Conservation (phyloP, 1,139 yeast species). For the Suhomyces bolitotheri region DNA sequence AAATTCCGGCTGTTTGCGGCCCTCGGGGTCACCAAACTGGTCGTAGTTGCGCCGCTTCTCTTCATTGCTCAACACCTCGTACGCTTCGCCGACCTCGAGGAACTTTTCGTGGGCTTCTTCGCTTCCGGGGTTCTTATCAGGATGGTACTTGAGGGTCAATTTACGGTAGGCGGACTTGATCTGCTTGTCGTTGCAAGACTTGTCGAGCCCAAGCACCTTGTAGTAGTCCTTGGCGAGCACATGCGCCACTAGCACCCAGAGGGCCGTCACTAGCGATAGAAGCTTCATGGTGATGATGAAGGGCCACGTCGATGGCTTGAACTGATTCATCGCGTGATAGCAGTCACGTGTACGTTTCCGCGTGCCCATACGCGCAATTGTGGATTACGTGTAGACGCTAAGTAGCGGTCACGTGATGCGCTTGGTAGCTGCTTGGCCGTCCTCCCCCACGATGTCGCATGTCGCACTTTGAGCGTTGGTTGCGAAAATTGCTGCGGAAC, state of each 20-base stretch:
- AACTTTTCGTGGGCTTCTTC: conserved; percentile 84
- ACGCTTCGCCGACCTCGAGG: conserved; percentile 91
- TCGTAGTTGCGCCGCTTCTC: conserved; percentile 77
- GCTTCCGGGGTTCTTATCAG: conserved; percentile 79
- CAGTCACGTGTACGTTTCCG: too few relatives aligned
- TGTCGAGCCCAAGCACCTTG: conserved; percentile 62
- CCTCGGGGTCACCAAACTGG: conserved; percentile 79
- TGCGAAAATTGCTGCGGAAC: too few relatives aligned
- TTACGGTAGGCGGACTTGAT: conserved; percentile 86
- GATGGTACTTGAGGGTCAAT: conserved; percentile 85
- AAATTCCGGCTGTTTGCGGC: conserved; percentile 32
- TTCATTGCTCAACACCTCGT: conserved; percentile 77
- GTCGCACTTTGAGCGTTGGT: too few relatives aligned
- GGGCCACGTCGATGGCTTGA: too few relatives aligned
- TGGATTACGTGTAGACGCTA: too few relatives aligned
- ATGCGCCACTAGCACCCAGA: conserved; percentile 5
- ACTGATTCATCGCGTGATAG: too few relatives aligned
- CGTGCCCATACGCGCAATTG: too few relatives aligned
- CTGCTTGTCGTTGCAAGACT: conserved; percentile 73
- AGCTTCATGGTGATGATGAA: conserved; percentile 8
- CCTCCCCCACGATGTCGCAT: too few relatives aligned
- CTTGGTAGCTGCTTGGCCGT: too few relatives aligned
- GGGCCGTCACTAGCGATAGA: conserved; percentile 5
- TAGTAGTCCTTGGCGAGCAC: conserved; percentile 31
- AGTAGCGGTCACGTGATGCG: too few relatives aligned